Evolutionary conservation across 2,329 filamentous ascomycete species (phyloP).

Genomic region (Epichloe festucae): DNA sequence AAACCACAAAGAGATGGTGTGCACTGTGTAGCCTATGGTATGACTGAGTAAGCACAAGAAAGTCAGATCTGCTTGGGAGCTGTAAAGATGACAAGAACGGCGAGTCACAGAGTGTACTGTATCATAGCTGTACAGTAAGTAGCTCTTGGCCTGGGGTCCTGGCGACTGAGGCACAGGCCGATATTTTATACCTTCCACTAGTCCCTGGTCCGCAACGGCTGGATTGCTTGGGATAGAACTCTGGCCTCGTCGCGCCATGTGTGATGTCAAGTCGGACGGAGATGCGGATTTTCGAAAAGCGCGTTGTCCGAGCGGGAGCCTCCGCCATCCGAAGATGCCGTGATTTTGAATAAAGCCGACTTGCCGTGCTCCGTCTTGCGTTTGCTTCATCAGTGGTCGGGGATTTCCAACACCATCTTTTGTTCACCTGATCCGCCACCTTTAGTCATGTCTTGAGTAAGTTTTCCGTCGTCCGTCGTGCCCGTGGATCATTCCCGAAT

Average conservation of each 20-base stretch:
- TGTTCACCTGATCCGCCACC: no score
- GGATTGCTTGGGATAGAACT: background rate
- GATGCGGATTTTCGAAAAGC: background rate
- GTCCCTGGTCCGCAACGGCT: background rate
- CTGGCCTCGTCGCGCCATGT: background rate
- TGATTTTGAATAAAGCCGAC: background rate
- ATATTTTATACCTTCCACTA: background rate
- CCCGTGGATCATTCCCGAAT: background rate
- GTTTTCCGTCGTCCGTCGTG: no score
- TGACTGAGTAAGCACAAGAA: no score
- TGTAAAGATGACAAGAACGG: no score
- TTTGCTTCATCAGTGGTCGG: background rate
- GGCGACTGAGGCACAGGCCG: no score
- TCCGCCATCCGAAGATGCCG: slow-evolving; percentile 1
- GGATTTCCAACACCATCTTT: background rate
- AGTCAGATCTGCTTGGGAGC: no score
- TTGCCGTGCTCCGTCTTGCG: background rate
- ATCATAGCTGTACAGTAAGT: no score
- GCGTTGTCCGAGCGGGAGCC: slow-evolving; percentile 1
- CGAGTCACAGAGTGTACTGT: no score
- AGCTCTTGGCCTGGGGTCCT: no score
- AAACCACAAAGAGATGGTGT: background rate
- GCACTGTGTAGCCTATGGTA: background rate
- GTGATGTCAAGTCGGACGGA: background rate
- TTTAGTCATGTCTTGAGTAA: no score